phyloP scores from a whole-genome alignment of 305 asterid genomes.

The Fraxinus latifolia region DNA sequence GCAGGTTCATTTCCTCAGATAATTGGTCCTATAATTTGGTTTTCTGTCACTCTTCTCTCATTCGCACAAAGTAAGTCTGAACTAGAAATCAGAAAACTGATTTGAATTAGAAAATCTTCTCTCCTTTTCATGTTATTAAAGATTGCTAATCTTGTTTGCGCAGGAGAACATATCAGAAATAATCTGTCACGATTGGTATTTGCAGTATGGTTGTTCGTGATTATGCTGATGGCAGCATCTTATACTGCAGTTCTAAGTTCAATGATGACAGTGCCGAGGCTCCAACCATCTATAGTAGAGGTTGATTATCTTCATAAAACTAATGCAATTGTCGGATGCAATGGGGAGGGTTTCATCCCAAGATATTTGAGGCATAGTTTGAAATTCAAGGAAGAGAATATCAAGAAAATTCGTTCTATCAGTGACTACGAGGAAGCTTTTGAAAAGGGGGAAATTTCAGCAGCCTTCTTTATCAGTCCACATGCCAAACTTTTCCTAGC shows the following conservation, averaged over 20 bases:
- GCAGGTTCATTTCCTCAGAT: conserved; percentile 28
- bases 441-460: conserved; percentile 35
- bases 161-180: conserved; percentile 55
- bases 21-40: conserved; percentile 53
- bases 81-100: background rate
- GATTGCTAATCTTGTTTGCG: background rate
- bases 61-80: conserved; percentile 49
- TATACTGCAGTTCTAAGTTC: conserved; percentile 61
- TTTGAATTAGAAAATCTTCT: background rate
- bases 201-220: conserved; percentile 50
- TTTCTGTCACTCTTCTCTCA: conserved; percentile 52
- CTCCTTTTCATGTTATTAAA: background rate
- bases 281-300: conserved; percentile 38
- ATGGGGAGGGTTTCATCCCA: conserved; percentile 47
- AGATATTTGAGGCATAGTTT: conserved; percentile 35
- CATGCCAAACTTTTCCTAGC: conserved; percentile 66
- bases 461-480: conserved; percentile 65
- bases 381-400: conserved; percentile 38
- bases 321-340: conserved; percentile 58
- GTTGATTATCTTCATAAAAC: conserved; percentile 38
- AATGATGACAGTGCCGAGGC: conserved; percentile 58
- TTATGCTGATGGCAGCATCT: conserved; percentile 45
- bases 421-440: background rate
- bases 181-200: conserved; percentile 49
- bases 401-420: conserved; percentile 34